Evolutionary conservation across 805 yeast genomes (phyloP).

Genomic region (Zygosaccharomyces rouxii): DNA sequence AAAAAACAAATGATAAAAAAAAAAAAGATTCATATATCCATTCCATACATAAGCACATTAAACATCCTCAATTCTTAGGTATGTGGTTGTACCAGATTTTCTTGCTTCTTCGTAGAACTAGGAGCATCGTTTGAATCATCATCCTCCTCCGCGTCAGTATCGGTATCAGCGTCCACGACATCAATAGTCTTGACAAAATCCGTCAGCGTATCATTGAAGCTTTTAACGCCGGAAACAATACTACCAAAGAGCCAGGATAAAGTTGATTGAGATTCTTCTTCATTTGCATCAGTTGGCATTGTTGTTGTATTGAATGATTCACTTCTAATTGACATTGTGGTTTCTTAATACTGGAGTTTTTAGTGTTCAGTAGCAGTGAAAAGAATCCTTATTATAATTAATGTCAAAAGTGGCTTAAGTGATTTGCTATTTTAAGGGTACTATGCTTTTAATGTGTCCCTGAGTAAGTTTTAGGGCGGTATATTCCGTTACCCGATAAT

Average conservation of each 20-base stretch:
- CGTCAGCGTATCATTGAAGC: neutral
- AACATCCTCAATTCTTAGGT: neutral
- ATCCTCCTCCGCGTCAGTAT: neutral
- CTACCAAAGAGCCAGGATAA: neutral
- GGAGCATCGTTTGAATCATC: neutral
- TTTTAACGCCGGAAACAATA: neutral
- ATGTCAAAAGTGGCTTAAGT: too few species aligned
- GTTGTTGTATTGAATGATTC: neutral
- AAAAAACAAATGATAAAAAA: neutral
- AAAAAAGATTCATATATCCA: neutral
- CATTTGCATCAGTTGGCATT: neutral
- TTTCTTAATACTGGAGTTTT: too few species aligned
- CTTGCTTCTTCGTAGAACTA: neutral
- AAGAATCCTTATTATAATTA: too few species aligned
- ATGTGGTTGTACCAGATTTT: neutral
- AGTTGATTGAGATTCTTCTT: neutral
- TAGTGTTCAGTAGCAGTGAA: too few species aligned
- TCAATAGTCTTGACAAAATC: neutral
- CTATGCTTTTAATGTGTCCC: too few species aligned
- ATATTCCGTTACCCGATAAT: too few species aligned
- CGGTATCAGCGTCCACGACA: neutral
- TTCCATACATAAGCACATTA: neutral
- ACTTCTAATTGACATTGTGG: neutral
- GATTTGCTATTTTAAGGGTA: too few species aligned
- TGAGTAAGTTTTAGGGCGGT: too few species aligned